Conservation (phyloP, 768 basidiomycete species). For the Termitomyces sp. region DNA sequence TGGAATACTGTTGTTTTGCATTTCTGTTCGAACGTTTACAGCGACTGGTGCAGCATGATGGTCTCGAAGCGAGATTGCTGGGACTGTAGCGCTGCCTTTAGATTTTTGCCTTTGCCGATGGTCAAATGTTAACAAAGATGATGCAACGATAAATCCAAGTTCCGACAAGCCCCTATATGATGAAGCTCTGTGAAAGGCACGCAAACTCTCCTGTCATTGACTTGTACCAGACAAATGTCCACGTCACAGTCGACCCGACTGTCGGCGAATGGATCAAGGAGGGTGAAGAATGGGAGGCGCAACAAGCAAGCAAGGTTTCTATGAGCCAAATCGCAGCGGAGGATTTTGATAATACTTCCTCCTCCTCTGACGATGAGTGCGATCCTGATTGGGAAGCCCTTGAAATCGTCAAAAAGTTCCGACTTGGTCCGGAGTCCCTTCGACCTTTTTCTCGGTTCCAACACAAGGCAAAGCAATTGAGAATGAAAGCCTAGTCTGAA, state of each 20-base stretch:
- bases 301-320: conserved; percentile 39
- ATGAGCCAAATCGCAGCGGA: conserved; percentile 25
- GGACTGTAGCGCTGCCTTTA: conserved; percentile 65
- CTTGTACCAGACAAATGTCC: conserved; percentile 97
- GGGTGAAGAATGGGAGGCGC: conserved; percentile 74
- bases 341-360: conserved; percentile 35
- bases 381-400: conserved; percentile 94
- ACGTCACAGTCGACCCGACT: conserved; percentile 97
- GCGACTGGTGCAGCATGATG: conserved; percentile 49
- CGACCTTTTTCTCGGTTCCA: conserved; percentile 33
- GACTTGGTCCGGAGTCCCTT: conserved; percentile 76
- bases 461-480: conserved; percentile 52
- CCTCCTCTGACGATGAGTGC: conserved; percentile 50
- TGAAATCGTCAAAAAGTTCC: conserved; percentile 87
- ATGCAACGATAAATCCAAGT: too few relatives aligned
- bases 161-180: too few relatives aligned
- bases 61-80: conserved; percentile 63
- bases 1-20: conserved; percentile 10
- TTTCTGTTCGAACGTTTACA: conserved; percentile 38
- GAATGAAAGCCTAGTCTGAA: too few relatives aligned
- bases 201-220: conserved; percentile 92
- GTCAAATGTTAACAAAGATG: background rate
- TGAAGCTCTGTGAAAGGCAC: conserved; percentile 66
- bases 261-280: conserved; percentile 96
- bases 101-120: conserved; percentile 50